Percentiles rank a stretch among this genome's conserved stretches.
These are phyloP conservation scores for Linnemannia exigua DNA, from an alignment of 192 early-diverging fungal species.

Conservation along the genomic window DNA sequence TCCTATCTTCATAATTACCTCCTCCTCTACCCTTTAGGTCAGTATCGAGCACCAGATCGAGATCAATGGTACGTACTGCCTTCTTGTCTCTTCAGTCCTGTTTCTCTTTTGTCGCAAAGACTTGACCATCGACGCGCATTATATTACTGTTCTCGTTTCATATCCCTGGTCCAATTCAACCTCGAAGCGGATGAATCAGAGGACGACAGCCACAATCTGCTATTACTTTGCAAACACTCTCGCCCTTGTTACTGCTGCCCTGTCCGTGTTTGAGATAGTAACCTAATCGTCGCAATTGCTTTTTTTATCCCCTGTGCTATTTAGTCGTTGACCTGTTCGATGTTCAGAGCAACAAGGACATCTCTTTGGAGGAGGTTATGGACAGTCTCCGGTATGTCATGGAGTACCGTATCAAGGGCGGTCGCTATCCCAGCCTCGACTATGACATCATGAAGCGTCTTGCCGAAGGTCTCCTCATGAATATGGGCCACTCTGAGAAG, in stretches of 20 bases:
- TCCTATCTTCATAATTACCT: not conserved
- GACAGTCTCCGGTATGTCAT: slow-evolving; percentile 94
- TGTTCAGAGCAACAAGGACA: slow-evolving; percentile 72
- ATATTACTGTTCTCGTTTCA: too few relatives aligned
- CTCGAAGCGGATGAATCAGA: too few relatives aligned
- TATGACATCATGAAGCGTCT: slow-evolving; percentile 87
- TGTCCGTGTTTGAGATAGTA: not conserved
- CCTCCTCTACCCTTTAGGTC: slow-evolving; percentile 7
- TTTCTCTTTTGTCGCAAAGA: not conserved
- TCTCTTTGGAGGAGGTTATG: slow-evolving; percentile 85
- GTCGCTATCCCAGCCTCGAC: slow-evolving; percentile 87
- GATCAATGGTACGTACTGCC: slow-evolving; percentile 37
- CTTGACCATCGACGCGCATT: not conserved
- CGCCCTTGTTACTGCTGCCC: not conserved
- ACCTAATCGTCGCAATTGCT: not conserved
- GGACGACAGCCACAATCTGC: too few relatives aligned
- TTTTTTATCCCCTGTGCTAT: not conserved
- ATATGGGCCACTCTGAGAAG: slow-evolving; percentile 73
- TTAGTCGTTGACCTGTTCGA: slow-evolving; percentile 88
- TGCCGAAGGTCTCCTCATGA: slow-evolving; percentile 86
- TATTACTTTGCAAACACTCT: not conserved
- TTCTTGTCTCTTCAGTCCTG: too few relatives aligned
- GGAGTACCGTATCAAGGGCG: slow-evolving; percentile 91
- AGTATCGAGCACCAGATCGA: slow-evolving; percentile 59
- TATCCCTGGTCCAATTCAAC: too few relatives aligned